Conservation (phyloP, 192 early-diverging fungal species). For the Obelidium mucronatum region DNA sequence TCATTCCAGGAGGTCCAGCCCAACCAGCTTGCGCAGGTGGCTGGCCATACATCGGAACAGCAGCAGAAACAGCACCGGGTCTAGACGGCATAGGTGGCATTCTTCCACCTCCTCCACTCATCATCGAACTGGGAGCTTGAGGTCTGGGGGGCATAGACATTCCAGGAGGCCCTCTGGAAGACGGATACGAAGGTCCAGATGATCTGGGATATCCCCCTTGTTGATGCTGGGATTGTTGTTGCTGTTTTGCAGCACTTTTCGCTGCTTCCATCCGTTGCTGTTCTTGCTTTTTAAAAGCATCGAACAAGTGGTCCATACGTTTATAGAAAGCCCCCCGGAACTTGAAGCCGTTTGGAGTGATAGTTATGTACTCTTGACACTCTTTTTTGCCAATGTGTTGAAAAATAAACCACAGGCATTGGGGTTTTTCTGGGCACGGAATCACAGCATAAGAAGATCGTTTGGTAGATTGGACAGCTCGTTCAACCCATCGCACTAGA, state of each 20-base stretch:
- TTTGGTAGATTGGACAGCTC: slow-evolving; percentile 62
- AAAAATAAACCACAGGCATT: slow-evolving; percentile 79
- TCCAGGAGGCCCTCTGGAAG: not conserved
- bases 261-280: slow-evolving; percentile 27
- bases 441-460: slow-evolving; percentile 87
- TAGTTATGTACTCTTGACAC: slow-evolving; percentile 75
- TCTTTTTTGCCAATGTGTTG: slow-evolving; percentile 71
- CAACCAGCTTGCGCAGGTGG: not conserved
- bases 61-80: not conserved
- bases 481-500: slow-evolving; percentile 45
- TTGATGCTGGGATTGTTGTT: not conserved
- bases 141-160: slow-evolving; percentile 6
- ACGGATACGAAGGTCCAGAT: not conserved
- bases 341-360: slow-evolving; percentile 78
- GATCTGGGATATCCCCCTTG: not conserved
- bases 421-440: slow-evolving; percentile 68
- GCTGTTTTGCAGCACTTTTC: not conserved
- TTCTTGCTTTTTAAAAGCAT: slow-evolving; percentile 73
- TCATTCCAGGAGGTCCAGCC: not conserved
- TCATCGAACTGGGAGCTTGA: not conserved
- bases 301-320: slow-evolving; percentile 74
- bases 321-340: slow-evolving; percentile 75
- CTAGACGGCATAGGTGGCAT: not conserved
- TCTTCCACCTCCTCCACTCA: not conserved
- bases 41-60: slow-evolving; percentile 11